Base-by-base conservation (phyloP, 495 filamentous ascomycete species). In the Saxophila tyrrhenica region DNA sequence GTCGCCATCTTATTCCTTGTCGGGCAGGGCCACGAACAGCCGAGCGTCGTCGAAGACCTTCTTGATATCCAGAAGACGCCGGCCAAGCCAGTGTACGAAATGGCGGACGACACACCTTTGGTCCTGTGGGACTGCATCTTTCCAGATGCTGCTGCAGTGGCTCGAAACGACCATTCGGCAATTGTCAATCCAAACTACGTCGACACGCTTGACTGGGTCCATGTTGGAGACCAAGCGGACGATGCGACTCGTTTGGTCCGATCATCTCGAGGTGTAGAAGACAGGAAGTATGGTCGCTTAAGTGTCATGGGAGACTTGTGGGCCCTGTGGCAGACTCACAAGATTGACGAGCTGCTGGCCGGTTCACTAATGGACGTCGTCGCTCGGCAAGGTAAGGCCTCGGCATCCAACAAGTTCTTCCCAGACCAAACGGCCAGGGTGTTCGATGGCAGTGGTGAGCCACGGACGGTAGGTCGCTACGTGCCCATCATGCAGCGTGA, bases 101-200 rank as follows among this genome's bases (percentile, higher is more conserved):
- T 98, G 83, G 92, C 94, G 0, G 80, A 80, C 25, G 91, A 95
- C 59, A 77, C 80, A 20, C 89, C 94, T 0, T 74, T 98, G 13
- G 91, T 98, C 2, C 77, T 98, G 11, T 96, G 90, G 91, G 87
- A 97, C 61, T 95, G 90, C 65, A 73, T 89, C 11, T 98, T 95
- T 69, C 90, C 92, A 5, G 57, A 51, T 57, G 54, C 25, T 59
- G 48, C 57, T 19, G n/a, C 47, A 25, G 3, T 51, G 45, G 16
- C n/a, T 16, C 29, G 13, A 10, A 25, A 25, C 19, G 38, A 54
- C 29, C 19, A 41, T 38, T 39, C 10, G 13, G 2, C 13, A n/a
- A 38, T 25, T 3, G 21, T 15, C 13, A 29, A 38, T 23, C 22
- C 25, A 64, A 71, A 64, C 25, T 70, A 74, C 13, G 62, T 75